A percentile compares a stretch with the other conserved stretches of the same genome.
Conservation (phyloP, 2,329 filamentous ascomycete species). For the Diplodia seriata region DNA sequence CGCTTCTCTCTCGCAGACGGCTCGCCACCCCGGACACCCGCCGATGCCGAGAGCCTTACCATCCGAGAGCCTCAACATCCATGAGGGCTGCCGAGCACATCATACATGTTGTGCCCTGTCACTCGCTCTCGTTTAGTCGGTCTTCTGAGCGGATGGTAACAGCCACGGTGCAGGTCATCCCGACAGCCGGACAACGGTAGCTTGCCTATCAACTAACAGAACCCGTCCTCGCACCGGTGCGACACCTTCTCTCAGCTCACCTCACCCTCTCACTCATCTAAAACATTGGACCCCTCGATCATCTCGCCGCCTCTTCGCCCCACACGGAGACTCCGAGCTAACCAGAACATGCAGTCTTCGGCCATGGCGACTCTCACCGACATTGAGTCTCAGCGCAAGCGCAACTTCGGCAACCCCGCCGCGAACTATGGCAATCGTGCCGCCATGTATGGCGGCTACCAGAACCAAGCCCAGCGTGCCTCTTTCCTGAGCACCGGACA, state of each 20-base stretch:
- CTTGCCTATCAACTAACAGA: constrained; percentile 33
- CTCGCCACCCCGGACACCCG: constrained; percentile 14
- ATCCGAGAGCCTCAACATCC: background rate
- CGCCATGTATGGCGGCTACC: constrained; percentile 29
- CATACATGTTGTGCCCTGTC: background rate
- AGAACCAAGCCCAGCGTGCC: constrained; percentile 29
- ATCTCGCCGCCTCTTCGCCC: background rate
- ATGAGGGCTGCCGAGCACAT: background rate
- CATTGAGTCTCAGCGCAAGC: constrained; percentile 33
- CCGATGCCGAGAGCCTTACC: constrained; percentile 8
- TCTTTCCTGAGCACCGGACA: constrained; percentile 29
- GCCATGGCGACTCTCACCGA: constrained; percentile 30
- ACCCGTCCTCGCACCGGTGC: constrained; percentile 30
- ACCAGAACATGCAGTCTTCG: constrained; percentile 10
- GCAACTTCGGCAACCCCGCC: constrained; percentile 30
- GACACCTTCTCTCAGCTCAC: constrained; percentile 20
- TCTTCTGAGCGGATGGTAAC: constrained; percentile 11
- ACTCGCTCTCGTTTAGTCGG: background rate
- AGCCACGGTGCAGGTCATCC: constrained; percentile 25
- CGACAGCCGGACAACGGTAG: constrained; percentile 31
- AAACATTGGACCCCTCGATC: constrained; percentile 1
- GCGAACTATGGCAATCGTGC: constrained; percentile 28
- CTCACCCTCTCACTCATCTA: background rate
- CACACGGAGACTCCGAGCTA: constrained; percentile 2
- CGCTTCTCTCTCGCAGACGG: background rate